Percentiles rank a stretch among this genome's conserved stretches.
phyloP scores from a whole-genome alignment of 768 basidiomycete genomes.

The Suillus occidentalis region DNA sequence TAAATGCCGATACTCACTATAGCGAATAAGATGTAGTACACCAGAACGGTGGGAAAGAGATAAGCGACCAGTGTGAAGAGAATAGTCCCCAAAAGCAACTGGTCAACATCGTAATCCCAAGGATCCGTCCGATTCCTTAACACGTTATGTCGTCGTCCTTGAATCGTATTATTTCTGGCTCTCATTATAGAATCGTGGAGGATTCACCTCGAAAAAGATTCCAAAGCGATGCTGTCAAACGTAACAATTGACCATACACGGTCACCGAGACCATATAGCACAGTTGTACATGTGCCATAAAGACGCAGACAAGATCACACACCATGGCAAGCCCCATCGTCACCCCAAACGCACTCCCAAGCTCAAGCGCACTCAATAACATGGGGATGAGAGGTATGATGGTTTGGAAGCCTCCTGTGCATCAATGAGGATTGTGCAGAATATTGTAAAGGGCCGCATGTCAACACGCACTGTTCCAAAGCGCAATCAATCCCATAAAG shows the following conservation, averaged over 20 bases:
- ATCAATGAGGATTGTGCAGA: background rate
- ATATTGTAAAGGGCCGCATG: background rate
- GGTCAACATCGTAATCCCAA: slow-evolving; percentile 90
- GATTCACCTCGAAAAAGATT: slow-evolving; percentile 83
- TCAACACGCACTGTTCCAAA: slow-evolving; percentile 70
- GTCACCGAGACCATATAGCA: slow-evolving; percentile 64
- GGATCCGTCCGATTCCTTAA: slow-evolving; percentile 86
- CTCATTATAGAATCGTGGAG: background rate
- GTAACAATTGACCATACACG: slow-evolving; percentile 62
- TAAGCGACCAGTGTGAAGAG: slow-evolving; percentile 82
- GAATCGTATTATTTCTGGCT: slow-evolving; percentile 1
- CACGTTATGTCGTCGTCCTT: slow-evolving; percentile 88
- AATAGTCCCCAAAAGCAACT: slow-evolving; percentile 91
- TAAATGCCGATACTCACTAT: slow-evolving; percentile 36
- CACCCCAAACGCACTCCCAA: slow-evolving; percentile 43
- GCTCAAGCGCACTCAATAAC: slow-evolving; percentile 37
- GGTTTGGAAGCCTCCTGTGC: slow-evolving; percentile 19
- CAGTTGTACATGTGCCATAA: slow-evolving; percentile 71
- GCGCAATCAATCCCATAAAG: slow-evolving; percentile 60
- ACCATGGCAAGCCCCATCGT: slow-evolving; percentile 68
- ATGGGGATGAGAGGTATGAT: slow-evolving; percentile 29
- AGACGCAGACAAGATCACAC: slow-evolving; percentile 62
- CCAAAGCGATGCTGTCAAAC: slow-evolving; percentile 69
- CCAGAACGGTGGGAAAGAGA: slow-evolving; percentile 80
- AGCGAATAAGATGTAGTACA: slow-evolving; percentile 84